These are phyloP conservation scores for Saccharomyces pastorianus DNA, from an alignment of 1,139 yeast genomes.

Conservation along the genomic window DNA sequence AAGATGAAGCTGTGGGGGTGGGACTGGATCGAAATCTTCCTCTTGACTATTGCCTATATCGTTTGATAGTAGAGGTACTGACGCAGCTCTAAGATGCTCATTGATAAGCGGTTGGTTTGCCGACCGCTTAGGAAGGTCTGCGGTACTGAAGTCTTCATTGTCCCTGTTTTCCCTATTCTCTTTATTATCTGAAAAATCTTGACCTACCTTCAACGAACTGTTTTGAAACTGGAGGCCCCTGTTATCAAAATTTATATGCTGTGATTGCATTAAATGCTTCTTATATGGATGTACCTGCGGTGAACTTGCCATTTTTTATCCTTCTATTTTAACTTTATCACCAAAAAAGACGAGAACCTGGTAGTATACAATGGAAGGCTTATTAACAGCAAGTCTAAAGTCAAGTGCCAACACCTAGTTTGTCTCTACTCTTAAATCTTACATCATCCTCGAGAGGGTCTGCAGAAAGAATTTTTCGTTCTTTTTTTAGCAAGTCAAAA, in stretches of 20 bases:
- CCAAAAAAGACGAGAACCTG: not conserved
- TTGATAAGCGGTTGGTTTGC: not conserved
- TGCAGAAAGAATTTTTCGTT: not conserved
- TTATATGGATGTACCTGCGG: conserved; percentile 16
- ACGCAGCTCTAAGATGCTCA: not conserved
- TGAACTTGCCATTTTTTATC: not conserved
- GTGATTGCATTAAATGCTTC: conserved; percentile 12
- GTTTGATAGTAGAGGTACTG: not conserved
- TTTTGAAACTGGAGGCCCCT: not conserved
- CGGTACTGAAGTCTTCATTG: not conserved
- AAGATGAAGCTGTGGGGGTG: not conserved
- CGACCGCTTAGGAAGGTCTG: not conserved
- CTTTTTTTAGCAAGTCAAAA: not conserved
- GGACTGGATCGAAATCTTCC: not conserved
- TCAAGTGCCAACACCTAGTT: not conserved
- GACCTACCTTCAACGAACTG: not conserved
- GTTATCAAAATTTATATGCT: conserved; percentile 4
- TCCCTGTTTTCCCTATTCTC: not conserved
- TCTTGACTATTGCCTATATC: not conserved
- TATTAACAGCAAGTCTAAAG: not conserved
- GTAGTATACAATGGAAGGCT: not conserved
- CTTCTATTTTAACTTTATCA: not conserved
- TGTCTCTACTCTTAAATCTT: not conserved
- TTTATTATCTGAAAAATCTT: not conserved
- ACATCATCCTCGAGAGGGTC: not conserved